A percentile compares a stretch with the other conserved stretches of the same genome.
phyloP scores from a whole-genome alignment of 805 yeast genomes.

The Candida berthetii region DNA sequence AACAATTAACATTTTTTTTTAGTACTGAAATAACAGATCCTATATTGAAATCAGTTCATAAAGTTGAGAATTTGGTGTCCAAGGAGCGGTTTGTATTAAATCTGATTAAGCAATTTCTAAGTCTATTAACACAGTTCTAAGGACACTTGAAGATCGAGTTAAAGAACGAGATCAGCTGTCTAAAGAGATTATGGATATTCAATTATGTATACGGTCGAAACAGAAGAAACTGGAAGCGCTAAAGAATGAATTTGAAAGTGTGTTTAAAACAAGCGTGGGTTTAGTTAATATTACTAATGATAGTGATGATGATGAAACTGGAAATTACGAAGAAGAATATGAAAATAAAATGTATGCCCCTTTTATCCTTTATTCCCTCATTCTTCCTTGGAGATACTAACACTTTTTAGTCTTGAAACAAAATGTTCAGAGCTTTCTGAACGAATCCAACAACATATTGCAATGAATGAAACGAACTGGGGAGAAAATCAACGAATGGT shows the following conservation, averaged over 20 bases:
- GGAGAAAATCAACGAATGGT: not conserved
- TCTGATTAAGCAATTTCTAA: too few species aligned
- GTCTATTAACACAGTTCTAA: too few species aligned
- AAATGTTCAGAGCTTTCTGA: not conserved
- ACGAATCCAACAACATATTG: not conserved
- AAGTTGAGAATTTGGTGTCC: not conserved
- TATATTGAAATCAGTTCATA: constrained; percentile 14
- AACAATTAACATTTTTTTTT: not conserved
- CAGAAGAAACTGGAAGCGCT: not conserved
- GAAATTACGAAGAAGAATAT: too few species aligned
- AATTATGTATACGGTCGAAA: not conserved
- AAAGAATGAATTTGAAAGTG: not conserved
- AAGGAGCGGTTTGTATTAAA: constrained; percentile 1
- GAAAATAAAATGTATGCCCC: too few species aligned
- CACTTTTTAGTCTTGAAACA: not conserved
- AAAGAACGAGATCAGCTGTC: not conserved
- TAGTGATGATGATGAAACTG: too few species aligned
- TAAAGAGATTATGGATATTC: not conserved
- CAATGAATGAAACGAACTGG: not conserved
- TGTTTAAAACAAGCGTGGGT: too few species aligned
- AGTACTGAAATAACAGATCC: constrained; percentile 11
- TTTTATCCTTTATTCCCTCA: too few species aligned
- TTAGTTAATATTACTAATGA: too few species aligned
- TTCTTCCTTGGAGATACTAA: too few species aligned
- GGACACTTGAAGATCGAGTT: not conserved